Evolutionary conservation across 495 filamentous ascomycete species (phyloP).

Genomic region (Acidiella bohemica): DNA sequence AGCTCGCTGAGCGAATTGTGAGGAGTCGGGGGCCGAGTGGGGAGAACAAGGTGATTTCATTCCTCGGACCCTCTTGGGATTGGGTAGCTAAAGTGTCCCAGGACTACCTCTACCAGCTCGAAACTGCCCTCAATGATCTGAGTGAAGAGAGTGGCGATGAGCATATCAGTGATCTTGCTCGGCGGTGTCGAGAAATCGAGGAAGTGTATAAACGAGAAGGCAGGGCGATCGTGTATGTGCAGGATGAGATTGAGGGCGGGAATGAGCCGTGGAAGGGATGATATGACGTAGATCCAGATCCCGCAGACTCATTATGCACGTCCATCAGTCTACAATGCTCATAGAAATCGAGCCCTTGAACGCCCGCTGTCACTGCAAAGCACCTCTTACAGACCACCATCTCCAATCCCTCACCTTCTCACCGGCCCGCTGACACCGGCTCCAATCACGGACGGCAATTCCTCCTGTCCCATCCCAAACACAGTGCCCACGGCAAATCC

Average conservation of each 20-base stretch:
- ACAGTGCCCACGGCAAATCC: slow-evolving; percentile 59
- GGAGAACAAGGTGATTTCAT: slow-evolving; percentile 65
- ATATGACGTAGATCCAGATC: too few relatives aligned
- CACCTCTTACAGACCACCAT: not conserved
- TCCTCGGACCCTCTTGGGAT: too few relatives aligned
- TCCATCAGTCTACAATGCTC: too few relatives aligned
- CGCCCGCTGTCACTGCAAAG: too few relatives aligned
- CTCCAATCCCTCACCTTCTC: slow-evolving; percentile 9
- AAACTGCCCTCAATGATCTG: slow-evolving; percentile 60
- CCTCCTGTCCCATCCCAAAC: slow-evolving; percentile 61
- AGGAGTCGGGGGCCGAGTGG: slow-evolving; percentile 70
- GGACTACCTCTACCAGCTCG: slow-evolving; percentile 82
- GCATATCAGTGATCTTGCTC: slow-evolving; percentile 53
- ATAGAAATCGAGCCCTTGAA: too few relatives aligned
- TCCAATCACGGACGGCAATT: slow-evolving; percentile 73
- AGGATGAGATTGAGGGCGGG: too few relatives aligned
- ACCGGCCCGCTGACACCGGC: slow-evolving; percentile 62
- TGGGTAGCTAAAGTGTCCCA: too few relatives aligned
- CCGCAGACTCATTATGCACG: too few relatives aligned
- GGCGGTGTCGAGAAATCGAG: slow-evolving; percentile 43
- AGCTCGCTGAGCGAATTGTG: slow-evolving; percentile 74
- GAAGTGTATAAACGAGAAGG: too few relatives aligned
- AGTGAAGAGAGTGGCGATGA: slow-evolving; percentile 68
- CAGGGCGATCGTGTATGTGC: too few relatives aligned
- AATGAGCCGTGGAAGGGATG: too few relatives aligned